phyloP scores from a whole-genome alignment of 1,139 yeast species.

The Blastobotrys ciferrii region DNA sequence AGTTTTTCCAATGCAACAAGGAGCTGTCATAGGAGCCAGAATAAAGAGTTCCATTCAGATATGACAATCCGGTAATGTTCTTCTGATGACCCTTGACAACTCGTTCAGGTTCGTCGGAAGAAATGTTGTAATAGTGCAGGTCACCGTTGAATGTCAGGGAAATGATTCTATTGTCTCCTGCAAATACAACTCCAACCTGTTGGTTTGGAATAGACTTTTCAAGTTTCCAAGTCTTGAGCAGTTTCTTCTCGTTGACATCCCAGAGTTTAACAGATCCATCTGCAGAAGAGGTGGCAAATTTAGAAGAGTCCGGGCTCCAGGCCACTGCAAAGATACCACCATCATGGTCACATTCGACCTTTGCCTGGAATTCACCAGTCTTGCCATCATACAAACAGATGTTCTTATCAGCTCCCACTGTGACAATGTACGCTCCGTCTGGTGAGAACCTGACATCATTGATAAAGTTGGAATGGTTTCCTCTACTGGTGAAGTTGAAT shows the following conservation, averaged over 20 bases:
- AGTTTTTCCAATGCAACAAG: constrained; percentile 57
- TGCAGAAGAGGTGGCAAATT: constrained; percentile 79
- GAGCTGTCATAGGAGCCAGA: constrained; percentile 89
- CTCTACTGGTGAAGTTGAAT: constrained; percentile 69
- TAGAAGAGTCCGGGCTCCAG: constrained; percentile 58
- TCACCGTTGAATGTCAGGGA: constrained; percentile 74
- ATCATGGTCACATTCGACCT: constrained; percentile 54
- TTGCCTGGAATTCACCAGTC: constrained; percentile 68
- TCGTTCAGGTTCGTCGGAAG: constrained; percentile 43
- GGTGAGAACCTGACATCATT: constrained; percentile 84
- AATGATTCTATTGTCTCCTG: constrained; percentile 54
- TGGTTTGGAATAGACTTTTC: constrained; percentile 52
- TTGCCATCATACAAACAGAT: constrained; percentile 83
- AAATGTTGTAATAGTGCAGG: constrained; percentile 55
- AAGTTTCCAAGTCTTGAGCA: constrained; percentile 32
- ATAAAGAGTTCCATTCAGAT: constrained; percentile 38
- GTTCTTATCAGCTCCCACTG: constrained; percentile 83
- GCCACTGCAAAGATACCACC: constrained; percentile 80
- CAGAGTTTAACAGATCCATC: constrained; percentile 73
- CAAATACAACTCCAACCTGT: constrained; percentile 75
- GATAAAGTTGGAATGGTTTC: constrained; percentile 72
- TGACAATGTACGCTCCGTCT: constrained; percentile 60
- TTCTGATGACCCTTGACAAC: constrained; percentile 76
- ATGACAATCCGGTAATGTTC: constrained; percentile 61
- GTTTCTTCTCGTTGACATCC: constrained; percentile 41